Percentiles rank a stretch among this genome's conserved stretches.
These are phyloP conservation scores for Trametes pubescens DNA, from an alignment of 1,284 basidiomycete species.

Conservation along the genomic window DNA sequence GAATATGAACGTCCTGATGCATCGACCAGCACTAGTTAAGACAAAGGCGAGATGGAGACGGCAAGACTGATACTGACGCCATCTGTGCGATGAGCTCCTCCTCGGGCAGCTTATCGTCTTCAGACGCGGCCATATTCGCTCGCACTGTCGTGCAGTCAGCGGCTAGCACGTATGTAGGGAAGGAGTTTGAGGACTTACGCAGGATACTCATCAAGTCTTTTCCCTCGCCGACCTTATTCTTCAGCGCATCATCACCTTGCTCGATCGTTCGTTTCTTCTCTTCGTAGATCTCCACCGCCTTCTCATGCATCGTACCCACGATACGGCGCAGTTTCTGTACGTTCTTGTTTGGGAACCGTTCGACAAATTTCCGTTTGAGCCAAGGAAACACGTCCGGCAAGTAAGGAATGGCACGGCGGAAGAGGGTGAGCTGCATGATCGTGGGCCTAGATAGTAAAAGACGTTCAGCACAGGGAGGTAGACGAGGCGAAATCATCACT, in stretches of 20 bases:
- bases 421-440: background rate
- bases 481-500: background rate
- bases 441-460: background rate
- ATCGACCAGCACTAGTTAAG: background rate
- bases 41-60: background rate
- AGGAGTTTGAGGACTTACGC: slow-evolving; percentile 26
- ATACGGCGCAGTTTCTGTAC: slow-evolving; percentile 30
- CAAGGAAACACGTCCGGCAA: background rate
- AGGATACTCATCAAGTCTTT: slow-evolving; percentile 43
- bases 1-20: slow-evolving; percentile 23
- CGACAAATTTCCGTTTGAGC: slow-evolving; percentile 18
- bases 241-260: slow-evolving; percentile 36
- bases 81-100: slow-evolving; percentile 38
- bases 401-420: slow-evolving; percentile 1
- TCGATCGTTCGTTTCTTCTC: slow-evolving; percentile 36
- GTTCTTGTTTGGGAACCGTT: slow-evolving; percentile 29
- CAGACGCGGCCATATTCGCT: slow-evolving; percentile 32
- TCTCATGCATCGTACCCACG: slow-evolving; percentile 31
- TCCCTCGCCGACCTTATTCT: slow-evolving; percentile 36
- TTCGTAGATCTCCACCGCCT: slow-evolving; percentile 32
- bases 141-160: slow-evolving; percentile 23
- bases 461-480: background rate
- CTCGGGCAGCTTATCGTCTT: slow-evolving; percentile 36
- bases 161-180: background rate
- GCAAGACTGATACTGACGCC: slow-evolving; percentile 26